Percentiles rank a stretch among this genome's conserved stretches.
Evolutionary conservation across 164 flowering plant genomes (phyloP).

Genomic region (Warburgia ugandensis): DNA sequence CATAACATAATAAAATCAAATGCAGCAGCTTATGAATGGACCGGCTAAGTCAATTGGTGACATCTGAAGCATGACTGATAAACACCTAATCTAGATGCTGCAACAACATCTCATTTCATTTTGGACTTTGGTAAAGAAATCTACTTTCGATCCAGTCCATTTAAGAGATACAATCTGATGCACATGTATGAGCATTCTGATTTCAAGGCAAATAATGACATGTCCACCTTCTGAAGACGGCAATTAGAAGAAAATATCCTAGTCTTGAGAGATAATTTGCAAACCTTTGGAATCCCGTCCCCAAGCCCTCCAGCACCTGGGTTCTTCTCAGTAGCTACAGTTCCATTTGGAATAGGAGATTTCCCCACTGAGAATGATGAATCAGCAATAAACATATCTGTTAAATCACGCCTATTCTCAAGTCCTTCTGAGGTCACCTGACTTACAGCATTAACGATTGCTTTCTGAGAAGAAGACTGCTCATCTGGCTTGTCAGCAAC

Average conservation of each 20-base stretch:
- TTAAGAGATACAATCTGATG: too few relatives aligned
- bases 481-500: slow-evolving; percentile 11
- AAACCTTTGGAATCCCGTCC: slow-evolving; percentile 91
- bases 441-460: slow-evolving; percentile 14
- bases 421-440: slow-evolving; percentile 14
- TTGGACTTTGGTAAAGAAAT: too few relatives aligned
- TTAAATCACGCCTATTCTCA: slow-evolving; percentile 27
- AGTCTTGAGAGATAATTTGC: neutral
- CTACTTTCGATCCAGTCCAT: too few relatives aligned
- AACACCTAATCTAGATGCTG: too few relatives aligned
- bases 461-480: slow-evolving; percentile 16
- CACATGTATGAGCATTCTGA: too few relatives aligned
- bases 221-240: neutral
- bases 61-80: too few relatives aligned
- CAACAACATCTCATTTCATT: too few relatives aligned
- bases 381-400: slow-evolving; percentile 37
- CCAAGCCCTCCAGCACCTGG: slow-evolving; percentile 59
- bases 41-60: too few relatives aligned
- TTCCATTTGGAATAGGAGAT: slow-evolving; percentile 51
- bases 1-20: too few relatives aligned
- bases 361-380: slow-evolving; percentile 48
- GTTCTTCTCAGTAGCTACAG: slow-evolving; percentile 23
- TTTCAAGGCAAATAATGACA: neutral
- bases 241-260: neutral
- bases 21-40: too few relatives aligned